phyloP scores from a whole-genome alignment of 768 basidiomycete species.

The Terana coerulea region DNA sequence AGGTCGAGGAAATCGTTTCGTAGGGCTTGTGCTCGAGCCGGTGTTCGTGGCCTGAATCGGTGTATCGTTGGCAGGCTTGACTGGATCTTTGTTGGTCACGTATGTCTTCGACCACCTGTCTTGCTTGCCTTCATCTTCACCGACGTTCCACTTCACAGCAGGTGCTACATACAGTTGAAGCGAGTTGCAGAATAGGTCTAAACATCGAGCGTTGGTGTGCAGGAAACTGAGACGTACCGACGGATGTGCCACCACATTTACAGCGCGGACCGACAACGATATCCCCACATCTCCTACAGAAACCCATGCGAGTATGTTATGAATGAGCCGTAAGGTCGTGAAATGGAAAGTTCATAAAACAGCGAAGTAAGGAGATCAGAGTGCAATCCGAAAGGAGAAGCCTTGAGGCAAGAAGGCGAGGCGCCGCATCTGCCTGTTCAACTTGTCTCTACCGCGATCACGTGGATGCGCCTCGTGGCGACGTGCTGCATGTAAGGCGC shows the following conservation, averaged over 20 bases:
- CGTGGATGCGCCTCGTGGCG: constrained; percentile 19
- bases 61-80: constrained; percentile 6
- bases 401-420: neutral
- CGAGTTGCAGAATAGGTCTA: too few species aligned
- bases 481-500: neutral
- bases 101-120: constrained; percentile 85
- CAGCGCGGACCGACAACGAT: constrained; percentile 71
- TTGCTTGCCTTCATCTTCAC: constrained; percentile 37
- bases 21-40: constrained; percentile 23
- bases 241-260: constrained; percentile 75
- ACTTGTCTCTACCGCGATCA: constrained; percentile 17
- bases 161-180: too few species aligned
- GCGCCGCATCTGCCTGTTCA: constrained; percentile 2
- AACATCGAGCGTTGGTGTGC: too few species aligned
- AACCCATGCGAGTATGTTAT: constrained; percentile 52
- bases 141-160: constrained; percentile 62
- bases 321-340: neutral
- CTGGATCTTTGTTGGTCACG: constrained; percentile 36
- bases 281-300: constrained; percentile 83
- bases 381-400: neutral
- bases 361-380: constrained; percentile 3
- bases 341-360: constrained; percentile 9
- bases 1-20: constrained; percentile 51
- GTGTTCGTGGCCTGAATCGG: constrained; percentile 16
- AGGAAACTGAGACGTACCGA: constrained; percentile 69